Conservation (phyloP, 1,284 basidiomycete genomes). For the Paramarasmius palmivorus region DNA sequence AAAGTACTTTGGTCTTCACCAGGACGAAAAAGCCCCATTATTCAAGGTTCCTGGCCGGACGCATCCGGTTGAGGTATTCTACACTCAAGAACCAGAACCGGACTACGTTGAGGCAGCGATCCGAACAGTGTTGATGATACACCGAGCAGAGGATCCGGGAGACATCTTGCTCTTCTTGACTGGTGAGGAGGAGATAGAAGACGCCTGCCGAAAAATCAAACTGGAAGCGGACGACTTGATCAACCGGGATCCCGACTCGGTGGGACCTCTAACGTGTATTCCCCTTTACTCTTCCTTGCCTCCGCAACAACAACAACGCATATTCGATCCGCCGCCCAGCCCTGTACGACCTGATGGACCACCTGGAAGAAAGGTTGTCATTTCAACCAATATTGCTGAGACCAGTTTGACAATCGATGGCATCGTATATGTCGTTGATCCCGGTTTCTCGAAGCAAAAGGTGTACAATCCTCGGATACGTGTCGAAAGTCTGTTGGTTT, state of each 20-base stretch:
- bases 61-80: constrained; percentile 96
- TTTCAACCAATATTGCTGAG: constrained; percentile 98
- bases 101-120: constrained; percentile 99
- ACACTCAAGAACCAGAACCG: constrained; percentile 93
- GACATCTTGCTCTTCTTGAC: constrained; percentile 96
- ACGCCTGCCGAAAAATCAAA: constrained; percentile 93
- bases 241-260: constrained; percentile 69
- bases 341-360: constrained; percentile 67
- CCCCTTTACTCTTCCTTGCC: constrained; percentile 95
- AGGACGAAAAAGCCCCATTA: constrained; percentile 68
- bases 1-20: constrained; percentile 83
- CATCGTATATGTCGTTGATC: constrained; percentile 98
- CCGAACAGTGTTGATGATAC: constrained; percentile 96
- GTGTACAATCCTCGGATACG: constrained; percentile 97
- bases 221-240: constrained; percentile 83
- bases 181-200: constrained; percentile 98
- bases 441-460: constrained; percentile 97
- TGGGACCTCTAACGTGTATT: constrained; percentile 87
- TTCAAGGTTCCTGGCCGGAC: constrained; percentile 97
- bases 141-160: constrained; percentile 92
- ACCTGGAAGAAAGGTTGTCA: constrained; percentile 90
- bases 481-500: constrained; percentile 92
- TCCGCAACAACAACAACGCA: constrained; percentile 91
- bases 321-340: constrained; percentile 87
- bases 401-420: constrained; percentile 98